phyloP scores from a whole-genome alignment of 495 filamentous ascomycete genomes.

The Talaromyces liani region DNA sequence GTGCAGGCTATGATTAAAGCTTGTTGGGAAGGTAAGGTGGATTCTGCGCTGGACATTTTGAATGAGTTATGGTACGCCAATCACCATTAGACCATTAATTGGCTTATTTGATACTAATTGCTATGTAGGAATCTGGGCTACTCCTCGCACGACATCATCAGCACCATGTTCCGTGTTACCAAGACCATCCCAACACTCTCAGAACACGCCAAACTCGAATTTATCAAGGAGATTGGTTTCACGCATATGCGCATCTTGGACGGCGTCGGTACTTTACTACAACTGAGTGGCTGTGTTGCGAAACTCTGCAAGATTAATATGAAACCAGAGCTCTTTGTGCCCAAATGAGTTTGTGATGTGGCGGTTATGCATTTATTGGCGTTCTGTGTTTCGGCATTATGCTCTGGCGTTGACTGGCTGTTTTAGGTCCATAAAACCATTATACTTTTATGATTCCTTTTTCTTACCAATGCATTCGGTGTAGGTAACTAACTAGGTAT shows the following conservation, averaged over 20 bases:
- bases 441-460: not conserved
- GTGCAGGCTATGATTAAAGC: conserved; percentile 98
- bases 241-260: conserved; percentile 98
- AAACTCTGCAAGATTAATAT: conserved; percentile 91
- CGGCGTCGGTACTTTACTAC: conserved; percentile 88
- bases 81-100: not conserved
- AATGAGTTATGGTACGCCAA: conserved; percentile 74
- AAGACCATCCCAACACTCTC: conserved; percentile 86
- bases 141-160: conserved; percentile 93
- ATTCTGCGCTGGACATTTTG: conserved; percentile 75
- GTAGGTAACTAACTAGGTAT: too few relatives aligned
- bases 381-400: not conserved
- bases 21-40: conserved; percentile 85
- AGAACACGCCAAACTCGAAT: conserved; percentile 90
- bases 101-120: not conserved
- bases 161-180: conserved; percentile 97
- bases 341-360: conserved; percentile 14
- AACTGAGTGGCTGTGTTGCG: conserved; percentile 85
- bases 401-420: not conserved
- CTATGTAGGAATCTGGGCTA: conserved; percentile 69
- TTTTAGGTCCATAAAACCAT: not conserved
- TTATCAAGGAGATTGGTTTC: conserved; percentile 97
- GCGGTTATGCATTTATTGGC: conserved; percentile 5
- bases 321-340: conserved; percentile 78
- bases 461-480: too few relatives aligned